Base-by-base conservation (phyloP, 1,139 yeast genomes). In the Candida sanyaensis region DNA sequence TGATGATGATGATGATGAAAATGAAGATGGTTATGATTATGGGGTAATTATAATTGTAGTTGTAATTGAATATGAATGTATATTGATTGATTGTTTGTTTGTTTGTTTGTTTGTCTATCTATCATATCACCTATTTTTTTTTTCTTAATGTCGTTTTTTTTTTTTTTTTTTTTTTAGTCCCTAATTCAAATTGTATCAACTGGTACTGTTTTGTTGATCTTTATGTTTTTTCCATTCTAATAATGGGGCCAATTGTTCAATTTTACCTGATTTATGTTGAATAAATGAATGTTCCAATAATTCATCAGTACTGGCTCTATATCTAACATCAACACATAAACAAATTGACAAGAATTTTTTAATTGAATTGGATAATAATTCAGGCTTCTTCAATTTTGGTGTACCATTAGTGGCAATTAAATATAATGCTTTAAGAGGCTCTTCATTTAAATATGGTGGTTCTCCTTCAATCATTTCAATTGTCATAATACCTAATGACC, bases 391-490 rank as follows among this genome's bases (percentile, higher is more conserved):
- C 63, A 93, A 77, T 58, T 83, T 82, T 2, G 99, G 99, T 3
- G 97, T 93, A 34, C 99, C 99, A 61, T 90, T 93, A 1, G 97
- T 91, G 2, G 97, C 96, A 67, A 93, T 93, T 68, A 93, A 74
- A 65, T 91, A 93, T 48, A 93, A 75, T 0, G 99, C 99, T 64
- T 89, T 73, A 60, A 93, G 77, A 10, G 99, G 99, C 10, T 97
- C 88, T 65, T 93, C 99, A 61, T 92, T 91, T 65, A 93, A 75
- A 64, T 93, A 93, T 10, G 99, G 99, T 7, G 99, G 99, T 68
- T 93, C 99, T 29, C 99, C 98, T 68, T 93, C 98, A 56, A 93
- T 89, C 99, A 93, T 93, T 68, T 93, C 99, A 62, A 93, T 91
- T 17, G 92, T 85, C 99, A 93, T 93, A 56, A 93, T 93, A 55